Conservation (phyloP, 2,329 filamentous ascomycete species). For the Trichoderma sp. region DNA sequence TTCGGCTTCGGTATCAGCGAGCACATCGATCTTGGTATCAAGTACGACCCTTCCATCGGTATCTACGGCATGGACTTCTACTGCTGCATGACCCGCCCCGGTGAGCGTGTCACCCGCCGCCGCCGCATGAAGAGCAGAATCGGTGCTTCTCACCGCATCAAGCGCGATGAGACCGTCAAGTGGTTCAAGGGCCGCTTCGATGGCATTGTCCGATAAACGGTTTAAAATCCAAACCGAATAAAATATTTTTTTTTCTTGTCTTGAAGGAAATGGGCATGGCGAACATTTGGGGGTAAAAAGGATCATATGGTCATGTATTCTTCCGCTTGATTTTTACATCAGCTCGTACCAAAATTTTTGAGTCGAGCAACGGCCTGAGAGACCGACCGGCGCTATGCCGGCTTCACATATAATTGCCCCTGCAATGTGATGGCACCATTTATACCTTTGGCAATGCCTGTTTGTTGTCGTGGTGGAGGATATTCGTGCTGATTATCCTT, state of each 20-base stretch:
- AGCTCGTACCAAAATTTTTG: slow-evolving; percentile 50
- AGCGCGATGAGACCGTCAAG: slow-evolving; percentile 91
- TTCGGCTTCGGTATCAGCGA: slow-evolving; percentile 99
- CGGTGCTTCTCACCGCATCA: slow-evolving; percentile 88
- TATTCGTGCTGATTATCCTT: background rate
- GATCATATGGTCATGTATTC: slow-evolving; percentile 40
- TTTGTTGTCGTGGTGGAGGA: background rate
- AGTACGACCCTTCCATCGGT: slow-evolving; percentile 97
- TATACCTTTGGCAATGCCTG: slow-evolving; percentile 3
- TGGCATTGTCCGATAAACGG: slow-evolving; percentile 93
- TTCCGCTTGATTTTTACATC: slow-evolving; percentile 46
- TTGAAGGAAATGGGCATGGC: slow-evolving; percentile 42
- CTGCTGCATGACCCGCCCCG: slow-evolving; percentile 99
- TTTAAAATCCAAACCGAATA: slow-evolving; percentile 7
- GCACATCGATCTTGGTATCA: slow-evolving; percentile 99
- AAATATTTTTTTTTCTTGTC: slow-evolving; percentile 32
- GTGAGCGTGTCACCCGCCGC: slow-evolving; percentile 95
- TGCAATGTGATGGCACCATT: slow-evolving; percentile 36
- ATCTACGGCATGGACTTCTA: slow-evolving; percentile 99
- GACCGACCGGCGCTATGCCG: slow-evolving; percentile 69
- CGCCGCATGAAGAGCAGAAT: slow-evolving; percentile 84
- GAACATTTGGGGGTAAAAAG: slow-evolving; percentile 36
- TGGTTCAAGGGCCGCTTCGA: slow-evolving; percentile 94
- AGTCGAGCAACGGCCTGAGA: slow-evolving; percentile 69
- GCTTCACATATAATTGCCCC: slow-evolving; percentile 48